Conservation (phyloP, 2,329 filamentous ascomycete species). For the Alternaria tenuissima region DNA sequence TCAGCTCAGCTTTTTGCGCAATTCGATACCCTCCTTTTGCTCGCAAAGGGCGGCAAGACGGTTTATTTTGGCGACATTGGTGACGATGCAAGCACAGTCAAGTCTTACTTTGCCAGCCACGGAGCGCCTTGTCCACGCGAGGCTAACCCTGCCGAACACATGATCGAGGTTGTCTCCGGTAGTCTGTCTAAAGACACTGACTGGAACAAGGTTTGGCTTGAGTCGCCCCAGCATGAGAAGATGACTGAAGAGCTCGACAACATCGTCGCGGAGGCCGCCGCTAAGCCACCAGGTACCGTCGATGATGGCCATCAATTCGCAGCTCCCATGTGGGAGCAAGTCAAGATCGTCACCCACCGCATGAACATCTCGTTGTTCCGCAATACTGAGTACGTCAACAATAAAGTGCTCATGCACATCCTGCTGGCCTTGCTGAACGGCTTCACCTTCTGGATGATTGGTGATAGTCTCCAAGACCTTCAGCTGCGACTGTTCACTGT, state of each 20-base stretch:
- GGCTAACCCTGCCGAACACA: constrained; percentile 80
- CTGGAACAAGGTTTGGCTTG: neutral
- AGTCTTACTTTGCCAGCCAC: constrained; percentile 75
- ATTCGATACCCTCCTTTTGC: constrained; percentile 79
- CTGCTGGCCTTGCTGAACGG: constrained; percentile 20
- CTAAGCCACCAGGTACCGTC: constrained; percentile 38
- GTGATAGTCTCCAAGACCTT: constrained; percentile 40
- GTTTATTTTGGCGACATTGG: constrained; percentile 84
- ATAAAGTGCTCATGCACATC: constrained; percentile 26
- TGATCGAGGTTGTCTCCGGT: constrained; percentile 57
- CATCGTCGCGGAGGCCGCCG: constrained; percentile 44
- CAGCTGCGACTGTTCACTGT: constrained; percentile 56
- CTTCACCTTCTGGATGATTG: constrained; percentile 30
- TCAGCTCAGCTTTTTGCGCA: constrained; percentile 89
- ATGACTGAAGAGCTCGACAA: constrained; percentile 44
- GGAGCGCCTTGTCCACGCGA: constrained; percentile 70
- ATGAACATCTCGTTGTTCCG: constrained; percentile 20
- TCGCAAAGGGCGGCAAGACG: constrained; percentile 74
- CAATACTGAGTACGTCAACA: constrained; percentile 25
- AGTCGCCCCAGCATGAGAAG: constrained; percentile 38
- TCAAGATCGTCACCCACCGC: constrained; percentile 20
- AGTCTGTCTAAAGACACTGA: neutral
- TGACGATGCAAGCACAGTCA: constrained; percentile 69
- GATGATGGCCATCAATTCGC: constrained; percentile 48
- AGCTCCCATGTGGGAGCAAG: constrained; percentile 17